Percentiles rank a stretch among this genome's conserved stretches.
Evolutionary conservation across 2,329 filamentous ascomycete genomes (phyloP).

Genomic region (Colletotrichum coccodes): DNA sequence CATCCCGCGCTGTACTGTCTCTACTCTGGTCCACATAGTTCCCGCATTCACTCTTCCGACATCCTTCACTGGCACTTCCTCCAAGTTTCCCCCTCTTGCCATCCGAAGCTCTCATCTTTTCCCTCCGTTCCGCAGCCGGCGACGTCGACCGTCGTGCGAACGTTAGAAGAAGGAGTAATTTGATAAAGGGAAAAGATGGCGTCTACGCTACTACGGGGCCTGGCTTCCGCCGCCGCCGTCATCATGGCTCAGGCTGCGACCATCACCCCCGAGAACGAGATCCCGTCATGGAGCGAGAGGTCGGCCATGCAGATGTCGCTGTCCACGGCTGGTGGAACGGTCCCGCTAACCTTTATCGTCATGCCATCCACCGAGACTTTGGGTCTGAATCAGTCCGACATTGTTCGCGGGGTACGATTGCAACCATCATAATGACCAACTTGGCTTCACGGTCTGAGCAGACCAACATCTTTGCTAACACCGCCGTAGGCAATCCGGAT

Average conservation of each 20-base stretch:
- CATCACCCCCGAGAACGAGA: constrained; percentile 42
- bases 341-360: constrained; percentile 50
- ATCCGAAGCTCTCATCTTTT: background rate
- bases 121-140: constrained; percentile 38
- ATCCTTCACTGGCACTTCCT: background rate
- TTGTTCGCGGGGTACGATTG: constrained; percentile 47
- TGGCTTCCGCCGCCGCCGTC: constrained; percentile 45
- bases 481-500: constrained; percentile 53
- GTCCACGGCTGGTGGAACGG: constrained; percentile 36
- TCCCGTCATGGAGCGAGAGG: constrained; percentile 50
- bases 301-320: constrained; percentile 55
- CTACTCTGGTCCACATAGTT: background rate
- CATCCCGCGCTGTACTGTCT: constrained; percentile 1
- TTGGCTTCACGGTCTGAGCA: background rate
- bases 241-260: constrained; percentile 46
- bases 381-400: constrained; percentile 53
- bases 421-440: background rate
- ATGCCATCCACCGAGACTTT: constrained; percentile 55
- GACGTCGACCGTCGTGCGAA: constrained; percentile 48
- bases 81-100: background rate
- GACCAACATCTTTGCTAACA: constrained; percentile 2
- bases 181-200: constrained; percentile 41
- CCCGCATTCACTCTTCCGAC: constrained; percentile 1
- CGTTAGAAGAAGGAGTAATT: constrained; percentile 14
- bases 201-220: constrained; percentile 40